Percentiles rank a stretch among this genome's conserved stretches.
phyloP scores from a whole-genome alignment of 2,329 filamentous ascomycete genomes.

The Diplodia mutila region DNA sequence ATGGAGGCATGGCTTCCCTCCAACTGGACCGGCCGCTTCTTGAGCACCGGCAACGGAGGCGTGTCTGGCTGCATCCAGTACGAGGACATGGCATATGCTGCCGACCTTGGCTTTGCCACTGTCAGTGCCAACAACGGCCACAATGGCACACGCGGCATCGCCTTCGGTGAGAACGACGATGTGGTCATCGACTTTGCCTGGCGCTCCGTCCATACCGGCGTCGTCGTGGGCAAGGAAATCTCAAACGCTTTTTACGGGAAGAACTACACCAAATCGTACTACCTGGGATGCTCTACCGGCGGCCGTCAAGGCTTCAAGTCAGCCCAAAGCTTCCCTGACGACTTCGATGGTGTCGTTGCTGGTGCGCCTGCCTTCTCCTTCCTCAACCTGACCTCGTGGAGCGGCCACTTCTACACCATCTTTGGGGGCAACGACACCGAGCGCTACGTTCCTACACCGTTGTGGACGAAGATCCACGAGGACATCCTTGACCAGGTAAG shows the following conservation, averaged over 20 bases:
- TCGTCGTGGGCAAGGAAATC: conserved; percentile 47
- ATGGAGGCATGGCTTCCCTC: conserved; percentile 52
- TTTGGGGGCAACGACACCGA: conserved; percentile 37
- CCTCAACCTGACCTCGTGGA: conserved; percentile 40
- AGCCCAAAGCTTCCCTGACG: conserved; percentile 40
- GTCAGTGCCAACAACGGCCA: conserved; percentile 50
- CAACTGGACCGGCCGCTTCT: conserved; percentile 46
- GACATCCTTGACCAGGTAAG: conserved; percentile 47
- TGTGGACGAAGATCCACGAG: conserved; percentile 50
- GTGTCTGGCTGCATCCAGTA: conserved; percentile 47
- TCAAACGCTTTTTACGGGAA: conserved; percentile 46
- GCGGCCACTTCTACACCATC: conserved; percentile 38
- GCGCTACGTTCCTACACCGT: conserved; percentile 44
- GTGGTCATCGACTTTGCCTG: conserved; percentile 55
- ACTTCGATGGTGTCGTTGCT: conserved; percentile 44
- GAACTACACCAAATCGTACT: conserved; percentile 46
- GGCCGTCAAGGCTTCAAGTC: conserved; percentile 38
- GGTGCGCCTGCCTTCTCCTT: conserved; percentile 41
- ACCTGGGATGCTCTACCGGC: conserved; percentile 43
- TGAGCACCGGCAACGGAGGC: conserved; percentile 49
- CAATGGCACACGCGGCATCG: conserved; percentile 49
- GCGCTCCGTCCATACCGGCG: conserved; percentile 48
- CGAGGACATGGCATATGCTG: conserved; percentile 44
- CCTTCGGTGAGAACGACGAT: conserved; percentile 49
- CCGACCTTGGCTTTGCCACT: conserved; percentile 44